Conservation (phyloP, 2,329 filamentous ascomycete species). For the Claviceps quebecensis region DNA sequence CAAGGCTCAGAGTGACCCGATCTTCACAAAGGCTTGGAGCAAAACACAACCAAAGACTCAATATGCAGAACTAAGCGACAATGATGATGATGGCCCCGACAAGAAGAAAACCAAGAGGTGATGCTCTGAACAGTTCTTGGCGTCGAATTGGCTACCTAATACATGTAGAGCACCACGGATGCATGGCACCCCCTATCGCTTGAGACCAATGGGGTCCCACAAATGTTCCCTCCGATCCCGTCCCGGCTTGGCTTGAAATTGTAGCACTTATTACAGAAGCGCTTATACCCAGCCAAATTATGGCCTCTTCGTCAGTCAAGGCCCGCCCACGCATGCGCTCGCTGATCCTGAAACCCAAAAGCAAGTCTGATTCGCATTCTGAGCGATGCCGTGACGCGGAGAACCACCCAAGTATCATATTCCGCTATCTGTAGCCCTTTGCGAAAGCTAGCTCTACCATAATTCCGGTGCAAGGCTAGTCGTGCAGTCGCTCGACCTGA, state of each 20-base stretch:
- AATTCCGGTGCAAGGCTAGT: neutral
- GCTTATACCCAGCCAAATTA: too few species aligned
- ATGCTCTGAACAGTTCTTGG: slow-evolving; percentile 8
- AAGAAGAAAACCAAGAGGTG: slow-evolving; percentile 47
- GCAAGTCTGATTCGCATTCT: too few species aligned
- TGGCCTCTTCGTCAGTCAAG: too few species aligned
- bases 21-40: slow-evolving; percentile 91
- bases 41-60: slow-evolving; percentile 84
- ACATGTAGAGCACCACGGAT: neutral
- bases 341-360: neutral
- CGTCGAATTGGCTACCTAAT: neutral
- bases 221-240: neutral
- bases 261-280: too few species aligned
- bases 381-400: neutral
- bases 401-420: neutral
- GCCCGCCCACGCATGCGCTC: too few species aligned
- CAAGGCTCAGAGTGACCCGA: slow-evolving; percentile 78
- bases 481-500: neutral
- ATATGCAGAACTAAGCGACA: slow-evolving; percentile 79
- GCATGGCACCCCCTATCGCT: neutral
- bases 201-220: neutral
- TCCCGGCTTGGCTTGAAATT: neutral
- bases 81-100: slow-evolving; percentile 58
- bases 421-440: neutral
- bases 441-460: neutral